Conservation (phyloP, 179 eudicot species). For the Spinacia oleracea region DNA sequence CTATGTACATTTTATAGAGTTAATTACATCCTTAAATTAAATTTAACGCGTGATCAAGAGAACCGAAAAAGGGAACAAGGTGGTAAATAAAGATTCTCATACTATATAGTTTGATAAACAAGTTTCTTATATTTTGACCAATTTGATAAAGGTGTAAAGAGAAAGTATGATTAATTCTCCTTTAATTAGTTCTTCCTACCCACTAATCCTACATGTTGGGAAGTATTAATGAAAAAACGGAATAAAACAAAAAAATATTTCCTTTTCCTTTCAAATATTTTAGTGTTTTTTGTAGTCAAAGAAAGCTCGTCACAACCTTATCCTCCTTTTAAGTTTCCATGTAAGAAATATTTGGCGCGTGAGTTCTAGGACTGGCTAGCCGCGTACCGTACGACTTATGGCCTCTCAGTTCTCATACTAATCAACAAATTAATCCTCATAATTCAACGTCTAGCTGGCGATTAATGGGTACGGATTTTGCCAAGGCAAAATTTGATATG, state of each 20-base stretch:
- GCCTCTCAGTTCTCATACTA: not conserved
- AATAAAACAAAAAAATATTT: too few relatives aligned
- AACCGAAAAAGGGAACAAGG: not conserved
- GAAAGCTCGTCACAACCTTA: not conserved
- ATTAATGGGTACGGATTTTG: too few relatives aligned
- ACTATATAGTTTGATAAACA: not conserved
- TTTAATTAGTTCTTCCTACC: not conserved
- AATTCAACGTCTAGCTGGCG: not conserved
- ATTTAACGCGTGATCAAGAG: too few relatives aligned
- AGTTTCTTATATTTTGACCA: not conserved
- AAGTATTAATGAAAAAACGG: too few relatives aligned
- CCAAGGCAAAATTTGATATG: too few relatives aligned
- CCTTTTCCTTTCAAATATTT: not conserved
- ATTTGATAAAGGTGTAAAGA: not conserved
- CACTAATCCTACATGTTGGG: not conserved
- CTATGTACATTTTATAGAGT: not conserved
- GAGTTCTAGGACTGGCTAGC: not conserved
- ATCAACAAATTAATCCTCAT: not conserved
- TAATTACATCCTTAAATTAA: too few relatives aligned
- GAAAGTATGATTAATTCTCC: not conserved
- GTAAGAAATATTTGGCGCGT: not conserved
- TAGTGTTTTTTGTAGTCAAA: not conserved
- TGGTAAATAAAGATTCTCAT: not conserved
- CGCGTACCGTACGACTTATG: constrained; percentile 9
- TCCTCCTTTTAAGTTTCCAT: not conserved